Evolutionary conservation across 768 basidiomycete species (phyloP).

Genomic region (Termitomyces bulborhizus): DNA sequence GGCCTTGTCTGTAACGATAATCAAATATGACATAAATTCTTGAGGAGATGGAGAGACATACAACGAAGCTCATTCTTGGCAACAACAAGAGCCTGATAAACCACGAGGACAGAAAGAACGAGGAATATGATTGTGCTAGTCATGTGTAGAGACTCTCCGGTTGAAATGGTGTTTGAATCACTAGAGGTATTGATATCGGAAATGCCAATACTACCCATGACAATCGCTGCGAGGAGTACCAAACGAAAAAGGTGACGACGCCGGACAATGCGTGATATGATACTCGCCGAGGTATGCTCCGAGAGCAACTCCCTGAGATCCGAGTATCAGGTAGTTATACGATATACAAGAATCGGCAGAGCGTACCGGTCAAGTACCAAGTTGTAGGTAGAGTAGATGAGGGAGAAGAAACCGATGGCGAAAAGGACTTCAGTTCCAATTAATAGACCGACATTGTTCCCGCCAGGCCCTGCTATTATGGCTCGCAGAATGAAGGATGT

Average conservation of each 20-base stretch:
- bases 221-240: constrained; percentile 7
- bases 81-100: constrained; percentile 13
- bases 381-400: constrained; percentile 26
- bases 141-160: constrained; percentile 8
- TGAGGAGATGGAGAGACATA: background rate
- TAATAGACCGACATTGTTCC: constrained; percentile 18
- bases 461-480: constrained; percentile 17
- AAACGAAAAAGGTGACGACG: constrained; percentile 14
- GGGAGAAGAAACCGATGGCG: constrained; percentile 25
- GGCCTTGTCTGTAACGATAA: background rate
- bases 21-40: background rate
- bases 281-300: background rate
- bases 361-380: constrained; percentile 27
- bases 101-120: constrained; percentile 16
- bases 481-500: constrained; percentile 23
- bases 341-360: background rate
- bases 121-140: constrained; percentile 19
- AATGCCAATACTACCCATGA: constrained; percentile 17
- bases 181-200: constrained; percentile 8
- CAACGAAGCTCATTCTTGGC: constrained; percentile 2
- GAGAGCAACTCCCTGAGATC: constrained; percentile 1
- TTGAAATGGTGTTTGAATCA: constrained; percentile 3
- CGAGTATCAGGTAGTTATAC: background rate
- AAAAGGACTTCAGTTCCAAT: constrained; percentile 24
- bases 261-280: constrained; percentile 7